These are phyloP conservation scores for Aegilops sharonensis DNA, from an alignment of 176 grass and related monocot genomes.

Conservation along the genomic window DNA sequence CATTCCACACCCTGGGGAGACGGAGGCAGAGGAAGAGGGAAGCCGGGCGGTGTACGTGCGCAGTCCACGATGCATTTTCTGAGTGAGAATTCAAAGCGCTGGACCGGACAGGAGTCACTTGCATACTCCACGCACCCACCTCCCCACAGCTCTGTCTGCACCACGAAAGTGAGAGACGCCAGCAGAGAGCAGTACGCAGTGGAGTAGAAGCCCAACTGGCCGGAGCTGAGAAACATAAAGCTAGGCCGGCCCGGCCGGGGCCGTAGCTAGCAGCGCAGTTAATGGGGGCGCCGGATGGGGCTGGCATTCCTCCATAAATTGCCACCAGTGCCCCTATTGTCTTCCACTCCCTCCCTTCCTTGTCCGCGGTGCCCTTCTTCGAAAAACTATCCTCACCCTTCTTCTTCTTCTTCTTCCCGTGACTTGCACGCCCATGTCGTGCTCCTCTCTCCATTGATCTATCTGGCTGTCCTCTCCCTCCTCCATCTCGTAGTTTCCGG, in stretches of 20 bases:
- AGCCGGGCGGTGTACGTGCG: neutral
- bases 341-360: neutral
- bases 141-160: constrained; percentile 6
- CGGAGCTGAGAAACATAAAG: constrained; percentile 25
- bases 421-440: constrained; percentile 8
- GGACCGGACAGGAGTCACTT: constrained; percentile 24
- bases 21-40: neutral
- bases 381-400: constrained; percentile 17
- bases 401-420: constrained; percentile 1
- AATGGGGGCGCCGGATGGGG: constrained; percentile 58
- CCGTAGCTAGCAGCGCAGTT: constrained; percentile 17
- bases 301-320: constrained; percentile 69
- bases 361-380: neutral
- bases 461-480: neutral
- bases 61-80: constrained; percentile 38
- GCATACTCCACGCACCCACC: neutral
- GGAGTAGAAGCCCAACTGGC: constrained; percentile 17
- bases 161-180: constrained; percentile 25
- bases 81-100: constrained; percentile 38
- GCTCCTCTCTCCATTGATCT: neutral
- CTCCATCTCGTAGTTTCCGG: neutral
- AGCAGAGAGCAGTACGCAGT: constrained; percentile 1
- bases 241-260: neutral
- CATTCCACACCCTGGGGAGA: constrained; percentile 27
- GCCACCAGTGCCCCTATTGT: constrained; percentile 44